Conservation (phyloP, 345 rosid genomes). For the Syzygium oleosum region DNA sequence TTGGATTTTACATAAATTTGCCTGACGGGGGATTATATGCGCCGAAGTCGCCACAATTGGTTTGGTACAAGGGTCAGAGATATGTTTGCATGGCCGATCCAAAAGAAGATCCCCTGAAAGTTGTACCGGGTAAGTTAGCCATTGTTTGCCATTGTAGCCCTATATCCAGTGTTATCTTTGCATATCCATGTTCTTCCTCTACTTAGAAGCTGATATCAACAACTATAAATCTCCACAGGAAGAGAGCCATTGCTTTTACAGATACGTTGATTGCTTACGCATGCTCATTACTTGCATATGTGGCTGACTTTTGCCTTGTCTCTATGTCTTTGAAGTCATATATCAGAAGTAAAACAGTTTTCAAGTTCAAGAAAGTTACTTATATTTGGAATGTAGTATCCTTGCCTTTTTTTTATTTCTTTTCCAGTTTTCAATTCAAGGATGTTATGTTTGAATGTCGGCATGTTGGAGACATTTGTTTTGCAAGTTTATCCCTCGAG, state of each 20-base stretch:
- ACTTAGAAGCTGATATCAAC: not conserved
- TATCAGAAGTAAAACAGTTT: not conserved
- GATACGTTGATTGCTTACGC: not conserved
- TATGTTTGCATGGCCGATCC: slow-evolving; percentile 61
- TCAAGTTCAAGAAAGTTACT: not conserved
- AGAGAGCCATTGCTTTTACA: not conserved
- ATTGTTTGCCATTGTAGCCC: not conserved
- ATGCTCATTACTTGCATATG: not conserved
- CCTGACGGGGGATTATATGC: slow-evolving; percentile 72
- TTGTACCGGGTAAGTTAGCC: slow-evolving; percentile 60
- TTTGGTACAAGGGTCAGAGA: slow-evolving; percentile 89
- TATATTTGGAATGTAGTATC: not conserved
- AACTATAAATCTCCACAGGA: not conserved
- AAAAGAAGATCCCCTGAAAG: slow-evolving; percentile 81
- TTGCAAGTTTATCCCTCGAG: not conserved
- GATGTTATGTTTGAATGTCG: not conserved
- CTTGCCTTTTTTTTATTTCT: not conserved
- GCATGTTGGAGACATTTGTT: not conserved
- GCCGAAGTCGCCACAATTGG: slow-evolving; percentile 72
- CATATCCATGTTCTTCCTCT: not conserved
- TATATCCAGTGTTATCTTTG: not conserved
- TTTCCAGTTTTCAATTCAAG: not conserved
- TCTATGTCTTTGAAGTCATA: not conserved
- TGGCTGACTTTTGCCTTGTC: not conserved
- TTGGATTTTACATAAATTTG: slow-evolving; percentile 81